phyloP scores from a whole-genome alignment of 2,329 filamentous ascomycete species.

The Aureobasidium sp. region DNA sequence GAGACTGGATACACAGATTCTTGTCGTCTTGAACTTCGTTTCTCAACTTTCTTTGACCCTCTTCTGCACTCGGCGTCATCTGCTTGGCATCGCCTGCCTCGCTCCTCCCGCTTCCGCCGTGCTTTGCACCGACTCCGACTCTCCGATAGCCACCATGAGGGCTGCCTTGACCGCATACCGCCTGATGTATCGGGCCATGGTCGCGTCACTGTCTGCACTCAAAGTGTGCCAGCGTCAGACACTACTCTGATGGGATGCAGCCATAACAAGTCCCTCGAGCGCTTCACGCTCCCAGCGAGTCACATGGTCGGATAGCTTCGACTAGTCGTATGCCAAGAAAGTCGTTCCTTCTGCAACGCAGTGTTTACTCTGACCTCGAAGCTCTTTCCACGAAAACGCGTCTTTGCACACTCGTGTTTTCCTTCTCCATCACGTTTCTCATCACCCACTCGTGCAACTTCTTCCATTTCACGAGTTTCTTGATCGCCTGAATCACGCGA shows the following conservation, averaged over 20 bases:
- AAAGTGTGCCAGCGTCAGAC: no score
- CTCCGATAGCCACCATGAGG: not conserved
- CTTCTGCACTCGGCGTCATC: conserved; percentile 13
- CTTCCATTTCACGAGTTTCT: conserved; percentile 6
- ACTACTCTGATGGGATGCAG: no score
- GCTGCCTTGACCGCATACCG: not conserved
- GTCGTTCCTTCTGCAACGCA: not conserved
- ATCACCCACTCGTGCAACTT: not conserved
- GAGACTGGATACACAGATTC: not conserved
- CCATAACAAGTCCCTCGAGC: not conserved
- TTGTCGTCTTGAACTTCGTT: not conserved
- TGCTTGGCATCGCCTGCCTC: conserved; percentile 5
- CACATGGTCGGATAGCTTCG: not conserved
- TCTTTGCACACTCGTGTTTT: not conserved
- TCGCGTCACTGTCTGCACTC: no score
- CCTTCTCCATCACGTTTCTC: not conserved
- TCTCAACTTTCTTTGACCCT: conserved; percentile 11
- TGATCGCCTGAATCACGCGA: conserved; percentile 46
- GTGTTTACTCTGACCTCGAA: conserved; percentile 11
- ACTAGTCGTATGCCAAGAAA: not conserved
- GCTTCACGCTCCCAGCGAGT: not conserved
- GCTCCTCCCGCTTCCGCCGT: conserved; percentile 1
- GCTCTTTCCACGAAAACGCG: conserved; percentile 1
- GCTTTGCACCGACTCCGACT: not conserved
- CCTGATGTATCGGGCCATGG: no score